Conservation (phyloP, 441 rosid species). For the Macaranga tanarius region DNA sequence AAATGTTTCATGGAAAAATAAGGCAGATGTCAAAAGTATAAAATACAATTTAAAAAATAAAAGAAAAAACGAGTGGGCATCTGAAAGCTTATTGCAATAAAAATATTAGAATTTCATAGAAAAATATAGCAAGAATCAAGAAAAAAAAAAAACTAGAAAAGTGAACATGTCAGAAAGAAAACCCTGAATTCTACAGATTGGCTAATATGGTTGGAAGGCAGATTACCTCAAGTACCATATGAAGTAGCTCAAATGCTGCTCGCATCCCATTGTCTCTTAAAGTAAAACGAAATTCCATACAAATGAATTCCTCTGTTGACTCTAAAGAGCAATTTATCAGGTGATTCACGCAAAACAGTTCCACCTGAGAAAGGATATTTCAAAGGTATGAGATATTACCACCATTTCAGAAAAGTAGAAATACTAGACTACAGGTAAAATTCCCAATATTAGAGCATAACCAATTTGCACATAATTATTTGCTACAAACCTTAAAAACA, state of each 20-base stretch:
- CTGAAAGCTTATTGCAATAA: background rate
- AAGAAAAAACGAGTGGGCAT: background rate
- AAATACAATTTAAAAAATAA: background rate
- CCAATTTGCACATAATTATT: background rate
- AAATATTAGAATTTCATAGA: background rate
- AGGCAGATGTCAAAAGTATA: background rate
- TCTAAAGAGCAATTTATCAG: constrained; percentile 98
- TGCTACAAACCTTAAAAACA: background rate
- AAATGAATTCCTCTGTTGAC: constrained; percentile 97
- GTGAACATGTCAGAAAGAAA: background rate
- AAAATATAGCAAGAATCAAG: background rate
- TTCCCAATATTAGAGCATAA: background rate
- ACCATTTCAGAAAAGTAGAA: background rate
- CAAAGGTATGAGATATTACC: background rate
- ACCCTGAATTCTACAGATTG: constrained; percentile 4
- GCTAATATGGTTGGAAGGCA: constrained; percentile 15
- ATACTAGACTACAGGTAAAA: background rate
- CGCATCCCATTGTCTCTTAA: constrained; percentile 96
- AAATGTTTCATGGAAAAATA: background rate
- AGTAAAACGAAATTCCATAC: constrained; percentile 99
- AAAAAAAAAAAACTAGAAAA: background rate
- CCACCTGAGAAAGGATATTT: constrained; percentile 56
- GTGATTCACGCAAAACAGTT: constrained; percentile 98
- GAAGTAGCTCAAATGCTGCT: constrained; percentile 98
- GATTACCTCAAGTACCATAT: constrained; percentile 99